Conservation (phyloP, 176 grass and related monocot genomes). For the Carex parvula region DNA sequence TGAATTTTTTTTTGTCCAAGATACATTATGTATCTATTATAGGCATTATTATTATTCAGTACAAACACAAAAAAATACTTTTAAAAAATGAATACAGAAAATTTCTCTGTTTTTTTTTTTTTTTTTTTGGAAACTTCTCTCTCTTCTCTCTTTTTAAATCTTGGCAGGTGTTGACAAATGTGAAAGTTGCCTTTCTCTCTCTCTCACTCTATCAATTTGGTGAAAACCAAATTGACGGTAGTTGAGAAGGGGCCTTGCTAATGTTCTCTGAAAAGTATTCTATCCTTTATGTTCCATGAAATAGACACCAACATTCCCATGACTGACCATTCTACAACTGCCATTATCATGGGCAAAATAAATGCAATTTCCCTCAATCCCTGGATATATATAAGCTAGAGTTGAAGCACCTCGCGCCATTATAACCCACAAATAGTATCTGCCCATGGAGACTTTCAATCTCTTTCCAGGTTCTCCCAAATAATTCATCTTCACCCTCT, state of each 20-base stretch:
- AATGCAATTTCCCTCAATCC: neutral
- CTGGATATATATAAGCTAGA: neutral
- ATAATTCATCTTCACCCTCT: neutral
- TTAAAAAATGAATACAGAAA: too few relatives aligned
- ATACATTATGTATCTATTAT: too few relatives aligned
- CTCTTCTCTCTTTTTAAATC: too few relatives aligned
- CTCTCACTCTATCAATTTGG: neutral
- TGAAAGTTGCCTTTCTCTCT: too few relatives aligned
- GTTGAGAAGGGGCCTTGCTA: neutral
- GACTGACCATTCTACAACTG: neutral
- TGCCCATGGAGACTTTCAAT: neutral
- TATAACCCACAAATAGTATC: constrained; percentile 1
- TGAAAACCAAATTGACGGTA: neutral
- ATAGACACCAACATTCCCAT: neutral
- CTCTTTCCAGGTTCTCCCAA: neutral
- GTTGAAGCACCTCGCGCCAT: neutral
- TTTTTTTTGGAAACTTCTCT: too few relatives aligned
- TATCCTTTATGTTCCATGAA: constrained; percentile 3
- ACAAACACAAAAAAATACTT: too few relatives aligned
- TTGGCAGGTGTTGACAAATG: too few relatives aligned
- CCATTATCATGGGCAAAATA: neutral
- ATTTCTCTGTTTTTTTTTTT: too few relatives aligned
- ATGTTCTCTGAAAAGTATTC: neutral
- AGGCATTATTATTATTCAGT: too few relatives aligned
- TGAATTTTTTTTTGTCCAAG: too few relatives aligned